These are phyloP conservation scores for Boletus sensibilis DNA, from an alignment of 768 basidiomycete species.

Conservation along the genomic window DNA sequence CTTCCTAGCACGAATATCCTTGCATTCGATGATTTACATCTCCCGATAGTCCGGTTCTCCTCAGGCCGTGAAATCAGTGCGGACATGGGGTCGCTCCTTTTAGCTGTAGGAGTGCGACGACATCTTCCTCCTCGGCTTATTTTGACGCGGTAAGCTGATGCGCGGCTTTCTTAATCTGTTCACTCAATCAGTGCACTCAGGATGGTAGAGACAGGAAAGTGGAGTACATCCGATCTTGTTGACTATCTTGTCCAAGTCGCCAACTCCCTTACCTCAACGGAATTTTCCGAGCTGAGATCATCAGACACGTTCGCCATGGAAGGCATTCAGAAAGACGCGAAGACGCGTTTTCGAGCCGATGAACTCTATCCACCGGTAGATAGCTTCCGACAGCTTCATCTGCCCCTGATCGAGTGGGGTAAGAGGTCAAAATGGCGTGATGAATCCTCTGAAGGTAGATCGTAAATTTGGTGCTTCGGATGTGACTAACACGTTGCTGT, in stretches of 20 bases:
- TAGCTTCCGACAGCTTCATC: constrained; percentile 58
- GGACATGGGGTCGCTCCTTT: background rate
- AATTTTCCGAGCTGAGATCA: background rate
- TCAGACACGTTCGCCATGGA: constrained; percentile 53
- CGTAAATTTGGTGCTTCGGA: background rate
- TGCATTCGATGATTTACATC: background rate
- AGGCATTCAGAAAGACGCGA: constrained; percentile 1
- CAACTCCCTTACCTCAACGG: background rate
- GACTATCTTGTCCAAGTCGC: background rate
- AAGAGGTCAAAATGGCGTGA: constrained; percentile 60
- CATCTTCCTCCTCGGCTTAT: background rate
- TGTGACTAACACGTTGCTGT: too few relatives aligned
- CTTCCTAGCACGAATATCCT: constrained; percentile 66
- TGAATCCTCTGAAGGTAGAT: background rate
- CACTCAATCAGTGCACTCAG: background rate
- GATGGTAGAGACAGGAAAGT: background rate
- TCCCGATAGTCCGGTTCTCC: background rate
- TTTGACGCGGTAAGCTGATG: background rate
- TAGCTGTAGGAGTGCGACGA: background rate
- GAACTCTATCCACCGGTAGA: constrained; percentile 83
- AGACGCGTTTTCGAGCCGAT: constrained; percentile 52
- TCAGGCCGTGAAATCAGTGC: constrained; percentile 36
- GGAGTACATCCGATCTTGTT: background rate
- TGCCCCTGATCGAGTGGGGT: constrained; percentile 87
- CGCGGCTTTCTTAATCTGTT: too few relatives aligned